phyloP scores from a whole-genome alignment of 352 stramenopile species.

The Phytophthora gonapodyides region DNA sequence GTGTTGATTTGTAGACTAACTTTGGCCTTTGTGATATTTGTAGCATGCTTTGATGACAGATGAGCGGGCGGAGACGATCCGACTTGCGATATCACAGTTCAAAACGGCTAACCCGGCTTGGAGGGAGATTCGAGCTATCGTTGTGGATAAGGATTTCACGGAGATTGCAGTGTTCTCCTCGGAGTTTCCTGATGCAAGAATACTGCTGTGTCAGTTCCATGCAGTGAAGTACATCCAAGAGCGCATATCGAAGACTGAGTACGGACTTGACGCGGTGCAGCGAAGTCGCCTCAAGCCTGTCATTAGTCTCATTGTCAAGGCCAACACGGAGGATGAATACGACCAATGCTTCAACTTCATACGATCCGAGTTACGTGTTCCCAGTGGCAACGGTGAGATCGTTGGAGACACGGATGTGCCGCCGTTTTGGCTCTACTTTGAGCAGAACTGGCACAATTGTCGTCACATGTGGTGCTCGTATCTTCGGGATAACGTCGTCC shows the following conservation, averaged over 20 bases:
- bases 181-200: slow-evolving; percentile 1
- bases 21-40: too few relatives aligned
- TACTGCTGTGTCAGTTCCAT: slow-evolving; percentile 29
- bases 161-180: slow-evolving; percentile 1
- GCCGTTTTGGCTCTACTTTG: background rate
- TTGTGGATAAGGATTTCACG: slow-evolving; percentile 29
- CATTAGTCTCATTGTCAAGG: slow-evolving; percentile 7
- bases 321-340: background rate
- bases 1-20: too few relatives aligned
- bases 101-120: slow-evolving; percentile 17
- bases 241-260: background rate
- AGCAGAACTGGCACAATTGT: slow-evolving; percentile 6
- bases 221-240: slow-evolving; percentile 16
- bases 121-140: slow-evolving; percentile 7
- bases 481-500: background rate
- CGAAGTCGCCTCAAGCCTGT: slow-evolving; percentile 1
- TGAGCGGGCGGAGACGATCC: slow-evolving; percentile 1
- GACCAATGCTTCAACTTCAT: background rate
- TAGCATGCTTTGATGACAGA: slow-evolving; percentile 13
- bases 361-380: background rate
- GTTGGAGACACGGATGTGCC: background rate
- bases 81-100: slow-evolving; percentile 5
- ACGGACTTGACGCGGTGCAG: background rate
- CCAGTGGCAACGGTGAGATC: background rate
- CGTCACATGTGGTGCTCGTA: slow-evolving; percentile 4